These are phyloP conservation scores for Kernera saxatilis DNA, from an alignment of 345 rosid genomes.

Conservation along the genomic window DNA sequence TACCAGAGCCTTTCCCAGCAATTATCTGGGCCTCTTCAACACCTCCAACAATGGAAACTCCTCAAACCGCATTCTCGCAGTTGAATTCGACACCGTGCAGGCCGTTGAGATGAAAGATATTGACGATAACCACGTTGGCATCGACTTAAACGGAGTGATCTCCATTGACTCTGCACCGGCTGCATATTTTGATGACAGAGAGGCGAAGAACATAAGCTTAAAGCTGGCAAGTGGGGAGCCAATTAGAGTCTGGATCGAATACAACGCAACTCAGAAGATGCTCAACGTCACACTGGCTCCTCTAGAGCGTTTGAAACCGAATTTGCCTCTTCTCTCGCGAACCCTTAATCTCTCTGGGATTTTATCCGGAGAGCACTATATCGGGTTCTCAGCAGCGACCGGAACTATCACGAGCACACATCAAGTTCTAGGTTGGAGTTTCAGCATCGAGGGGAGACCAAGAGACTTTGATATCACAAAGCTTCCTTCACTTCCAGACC, in stretches of 20 bases:
- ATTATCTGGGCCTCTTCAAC: slow-evolving; percentile 48
- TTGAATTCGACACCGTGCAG: slow-evolving; percentile 48
- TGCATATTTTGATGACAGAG: slow-evolving; percentile 28
- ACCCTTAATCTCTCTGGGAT: slow-evolving; percentile 33
- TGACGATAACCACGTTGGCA: slow-evolving; percentile 50
- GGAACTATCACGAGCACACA: slow-evolving; percentile 35
- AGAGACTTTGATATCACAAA: slow-evolving; percentile 32
- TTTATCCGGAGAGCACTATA: slow-evolving; percentile 32
- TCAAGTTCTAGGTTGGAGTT: slow-evolving; percentile 60
- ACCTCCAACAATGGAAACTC: slow-evolving; percentile 21
- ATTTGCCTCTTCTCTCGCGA: slow-evolving; percentile 43
- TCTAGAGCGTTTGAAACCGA: slow-evolving; percentile 24
- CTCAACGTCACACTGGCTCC: slow-evolving; percentile 48
- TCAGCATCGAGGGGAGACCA: slow-evolving; percentile 37
- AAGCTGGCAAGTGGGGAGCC: slow-evolving; percentile 34
- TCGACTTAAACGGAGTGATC: slow-evolving; percentile 39
- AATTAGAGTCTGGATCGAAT: slow-evolving; percentile 56
- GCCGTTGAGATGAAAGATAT: slow-evolving; percentile 39
- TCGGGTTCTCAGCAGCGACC: slow-evolving; percentile 53
- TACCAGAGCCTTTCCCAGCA: neutral
- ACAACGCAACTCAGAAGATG: slow-evolving; percentile 28
- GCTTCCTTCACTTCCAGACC: slow-evolving; percentile 49
- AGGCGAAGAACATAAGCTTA: slow-evolving; percentile 23
- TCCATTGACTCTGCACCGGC: slow-evolving; percentile 36
- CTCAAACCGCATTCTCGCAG: slow-evolving; percentile 40